Percentiles rank a stretch among this genome's conserved stretches.
phyloP scores from a whole-genome alignment of 2,329 filamentous ascomycete genomes.

The Clarireedia monteithiana region DNA sequence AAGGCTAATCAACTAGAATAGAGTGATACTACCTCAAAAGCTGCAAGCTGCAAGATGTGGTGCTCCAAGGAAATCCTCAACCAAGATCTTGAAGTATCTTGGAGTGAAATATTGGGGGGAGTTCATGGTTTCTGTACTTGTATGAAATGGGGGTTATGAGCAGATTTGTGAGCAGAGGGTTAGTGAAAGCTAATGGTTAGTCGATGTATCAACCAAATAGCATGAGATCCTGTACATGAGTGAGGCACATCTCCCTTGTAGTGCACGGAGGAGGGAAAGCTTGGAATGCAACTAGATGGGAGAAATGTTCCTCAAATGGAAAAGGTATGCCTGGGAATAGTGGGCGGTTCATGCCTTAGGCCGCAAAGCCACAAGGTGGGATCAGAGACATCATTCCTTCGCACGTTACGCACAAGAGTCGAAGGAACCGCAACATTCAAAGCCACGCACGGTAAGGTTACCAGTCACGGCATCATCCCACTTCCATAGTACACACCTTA shows the following conservation, averaged over 20 bases:
- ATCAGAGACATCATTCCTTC: too few species aligned
- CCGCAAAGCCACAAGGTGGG: too few species aligned
- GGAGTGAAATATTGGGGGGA: background rate
- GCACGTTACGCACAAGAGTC: too few species aligned
- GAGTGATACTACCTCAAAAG: background rate
- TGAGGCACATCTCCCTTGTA: background rate
- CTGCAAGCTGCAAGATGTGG: background rate
- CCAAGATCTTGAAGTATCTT: background rate
- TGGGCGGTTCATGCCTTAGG: background rate
- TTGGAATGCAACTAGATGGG: background rate
- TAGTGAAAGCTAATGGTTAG: slow-evolving; percentile 2
- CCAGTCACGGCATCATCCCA: too few species aligned
- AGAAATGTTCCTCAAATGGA: slow-evolving; percentile 8
- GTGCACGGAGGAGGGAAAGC: too few species aligned
- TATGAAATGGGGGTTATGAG: background rate
- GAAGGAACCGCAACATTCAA: too few species aligned
- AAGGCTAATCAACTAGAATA: background rate
- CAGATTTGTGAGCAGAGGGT: background rate
- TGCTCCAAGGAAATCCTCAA: background rate
- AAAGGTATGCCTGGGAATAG: background rate
- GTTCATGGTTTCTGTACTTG: slow-evolving; percentile 8
- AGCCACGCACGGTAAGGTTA: too few species aligned
- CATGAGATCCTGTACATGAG: slow-evolving; percentile 3
- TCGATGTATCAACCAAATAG: slow-evolving; percentile 7
- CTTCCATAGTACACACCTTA: too few species aligned